Evolutionary conservation across 345 rosid species (phyloP), one percentile per base, ranked within the genome.

Genomic region (Limnanthes douglasii): DNA sequence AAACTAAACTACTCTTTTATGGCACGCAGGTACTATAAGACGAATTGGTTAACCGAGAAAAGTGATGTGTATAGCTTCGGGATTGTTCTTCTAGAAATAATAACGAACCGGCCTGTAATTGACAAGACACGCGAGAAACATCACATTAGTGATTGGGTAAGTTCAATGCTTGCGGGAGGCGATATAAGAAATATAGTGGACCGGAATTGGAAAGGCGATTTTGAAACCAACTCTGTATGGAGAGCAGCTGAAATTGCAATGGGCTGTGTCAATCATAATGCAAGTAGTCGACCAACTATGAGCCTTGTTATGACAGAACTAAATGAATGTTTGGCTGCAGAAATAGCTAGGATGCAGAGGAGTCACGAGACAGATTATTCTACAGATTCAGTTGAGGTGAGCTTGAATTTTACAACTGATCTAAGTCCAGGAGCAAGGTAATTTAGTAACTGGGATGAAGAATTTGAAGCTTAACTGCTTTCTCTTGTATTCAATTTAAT

Each of bases 51-150:
- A 22, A 57, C 49, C 34, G 62, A 54, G 66, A 69, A 62, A 52
- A 73, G 77, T 17, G 82, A 73, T 37, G 69, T 73, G 5, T 73
- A 60, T 48, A 63, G 73, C 17, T 69, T 69, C 9, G 73, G 77
- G 16, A 49, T 73, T 18, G 60, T 73, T 24, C 61, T 73, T 8
- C 23, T 73, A 3, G 71, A 73, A 58, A 29, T 73, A 32, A 57
- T 73, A 18, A 73, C 77, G 6, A 77, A 73, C 4, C 32, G 20
- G 43, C 49, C 64, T 11, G 66, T 68, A 2, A 41, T 69, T 2
- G 50, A 56, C 33, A 54, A 46, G 39, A 55, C 56, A 1, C 44
- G 56, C 14, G 45, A 42, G 15, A 64, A 65, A 38, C 56, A 69
- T 31, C 43, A 44, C 41, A 38, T 57, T 15, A 52, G 57, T n/a